Base-by-base conservation (phyloP, 2,329 filamentous ascomycete species). In the Decorospora gaudefroyi region DNA sequence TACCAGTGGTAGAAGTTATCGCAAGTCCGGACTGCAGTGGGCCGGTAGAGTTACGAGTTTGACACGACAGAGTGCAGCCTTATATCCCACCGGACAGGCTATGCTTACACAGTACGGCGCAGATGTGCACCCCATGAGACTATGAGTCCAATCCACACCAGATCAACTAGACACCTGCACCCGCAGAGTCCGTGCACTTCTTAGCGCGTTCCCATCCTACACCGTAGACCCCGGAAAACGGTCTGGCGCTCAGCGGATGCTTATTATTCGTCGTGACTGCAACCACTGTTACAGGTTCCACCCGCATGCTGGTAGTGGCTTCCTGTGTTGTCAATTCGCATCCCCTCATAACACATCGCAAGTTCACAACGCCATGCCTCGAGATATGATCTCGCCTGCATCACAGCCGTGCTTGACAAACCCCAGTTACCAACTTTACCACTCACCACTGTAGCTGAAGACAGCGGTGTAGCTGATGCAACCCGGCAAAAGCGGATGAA, bases 41-140 rank as follows among this genome's bases (percentile, higher is more conserved):
- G 18, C 27, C 9, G 32, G 36, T 18, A 27, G 9, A 30, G 6
- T 9, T 10, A 32, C 39, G n/a, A 35, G 30, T 31, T 36, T 40
- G 31, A 38, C 29, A 18, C 46, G 37, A 50, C 39, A 13, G 16
- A 33, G 16, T 42, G 49, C 55, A 51, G 54, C 46, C 53, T 56
- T 46, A 45, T 46, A 58, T 44, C 38, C 42, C 32, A 42, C 36
- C 40, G 11, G 25, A 31, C 30, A 16, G 22, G 43, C 31, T 48
- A 38, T 29, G 48, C n/a, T n/a, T n/a, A n/a, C n/a, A n/a, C n/a
- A 31, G 33, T 46, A 25, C 22, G 47, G 49, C 49, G 42, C 26
- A 41, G 38, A 55, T 11, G 41, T 33, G 54, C 52, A 50, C 48
- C 46, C 50, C n/a, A 44, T 38, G 43, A 47, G 44, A 33, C 40